Percentiles rank a stretch among this genome's conserved stretches.
Evolutionary conservation across 306 rosid species (phyloP).

Genomic region (Acacia acuminata): DNA sequence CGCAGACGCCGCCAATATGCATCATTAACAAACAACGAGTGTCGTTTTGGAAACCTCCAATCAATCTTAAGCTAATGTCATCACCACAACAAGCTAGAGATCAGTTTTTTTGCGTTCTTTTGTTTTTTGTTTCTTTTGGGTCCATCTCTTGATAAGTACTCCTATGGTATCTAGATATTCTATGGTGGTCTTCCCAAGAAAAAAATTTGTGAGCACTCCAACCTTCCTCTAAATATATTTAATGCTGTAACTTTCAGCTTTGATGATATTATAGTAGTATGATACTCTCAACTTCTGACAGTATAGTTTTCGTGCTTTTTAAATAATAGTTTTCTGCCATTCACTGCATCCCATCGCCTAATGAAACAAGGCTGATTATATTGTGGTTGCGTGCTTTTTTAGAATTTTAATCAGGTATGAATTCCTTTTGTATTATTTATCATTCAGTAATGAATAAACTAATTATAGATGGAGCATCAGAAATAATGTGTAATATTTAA

Average conservation of each 20-base stretch:
- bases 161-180: background rate
- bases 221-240: background rate
- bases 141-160: background rate
- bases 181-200: background rate
- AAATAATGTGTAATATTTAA: too few species aligned
- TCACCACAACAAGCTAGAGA: background rate
- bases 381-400: too few species aligned
- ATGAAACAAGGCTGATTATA: too few species aligned
- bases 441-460: too few species aligned
- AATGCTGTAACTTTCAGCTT: background rate
- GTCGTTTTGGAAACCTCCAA: background rate
- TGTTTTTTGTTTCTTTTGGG: too few species aligned
- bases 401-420: too few species aligned
- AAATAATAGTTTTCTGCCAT: too few species aligned
- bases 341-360: too few species aligned
- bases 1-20: too few species aligned
- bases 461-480: too few species aligned
- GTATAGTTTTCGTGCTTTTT: too few species aligned
- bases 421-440: too few species aligned
- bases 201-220: background rate
- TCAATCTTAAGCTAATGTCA: background rate
- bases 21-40: background rate
- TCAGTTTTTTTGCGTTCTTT: background rate
- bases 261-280: background rate
- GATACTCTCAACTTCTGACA: background rate